Conservation (phyloP, 345 rosid species). For the Mallotus nudiflorus region DNA sequence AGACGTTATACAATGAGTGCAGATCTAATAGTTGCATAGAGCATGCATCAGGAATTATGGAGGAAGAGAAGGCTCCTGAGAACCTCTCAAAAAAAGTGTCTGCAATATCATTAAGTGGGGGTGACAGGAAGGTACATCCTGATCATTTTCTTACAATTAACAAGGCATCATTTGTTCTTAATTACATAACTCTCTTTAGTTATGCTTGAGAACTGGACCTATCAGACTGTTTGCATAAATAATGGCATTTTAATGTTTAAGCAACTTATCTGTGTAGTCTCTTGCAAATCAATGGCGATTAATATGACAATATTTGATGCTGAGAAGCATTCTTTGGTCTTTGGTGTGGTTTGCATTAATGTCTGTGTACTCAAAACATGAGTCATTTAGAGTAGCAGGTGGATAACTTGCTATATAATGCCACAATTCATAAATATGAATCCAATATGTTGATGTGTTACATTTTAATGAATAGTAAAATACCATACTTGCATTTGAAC, state of each 20-base stretch:
- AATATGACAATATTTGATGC: background rate
- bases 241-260: background rate
- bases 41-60: conserved; percentile 84
- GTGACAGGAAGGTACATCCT: conserved; percentile 61
- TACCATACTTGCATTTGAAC: background rate
- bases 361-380: background rate
- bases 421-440: background rate
- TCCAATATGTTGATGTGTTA: background rate
- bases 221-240: background rate
- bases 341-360: background rate
- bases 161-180: background rate
- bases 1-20: conserved; percentile 59
- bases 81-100: conserved; percentile 76
- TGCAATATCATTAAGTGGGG: conserved; percentile 57
- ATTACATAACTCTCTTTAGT: background rate
- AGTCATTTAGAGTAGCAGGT: background rate
- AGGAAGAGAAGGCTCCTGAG: conserved; percentile 76
- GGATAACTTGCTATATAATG: background rate
- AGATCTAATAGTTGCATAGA: conserved; percentile 89
- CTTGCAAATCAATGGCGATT: background rate
- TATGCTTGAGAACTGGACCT: background rate
- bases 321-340: background rate
- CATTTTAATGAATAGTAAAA: background rate
- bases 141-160: background rate
- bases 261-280: background rate